phyloP scores from a whole-genome alignment of 495 filamentous ascomycete species.

The Penicillium chermesinum region DNA sequence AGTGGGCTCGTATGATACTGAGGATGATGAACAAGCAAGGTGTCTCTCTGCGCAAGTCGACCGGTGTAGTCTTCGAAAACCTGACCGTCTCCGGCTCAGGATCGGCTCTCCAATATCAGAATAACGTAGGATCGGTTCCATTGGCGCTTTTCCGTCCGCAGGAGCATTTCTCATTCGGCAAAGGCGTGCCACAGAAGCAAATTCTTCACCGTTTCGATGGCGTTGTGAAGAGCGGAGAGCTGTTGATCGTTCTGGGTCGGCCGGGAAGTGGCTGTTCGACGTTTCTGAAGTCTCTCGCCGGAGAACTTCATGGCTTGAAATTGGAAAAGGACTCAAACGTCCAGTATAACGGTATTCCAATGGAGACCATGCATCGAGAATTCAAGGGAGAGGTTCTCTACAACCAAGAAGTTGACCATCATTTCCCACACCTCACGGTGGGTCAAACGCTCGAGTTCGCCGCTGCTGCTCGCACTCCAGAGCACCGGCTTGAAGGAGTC shows the following conservation, averaged over 20 bases:
- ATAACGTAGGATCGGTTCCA: slow-evolving; percentile 49
- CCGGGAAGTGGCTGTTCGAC: slow-evolving; percentile 72
- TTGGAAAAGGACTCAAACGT: slow-evolving; percentile 52
- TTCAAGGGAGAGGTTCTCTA: slow-evolving; percentile 64
- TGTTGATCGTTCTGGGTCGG: slow-evolving; percentile 73
- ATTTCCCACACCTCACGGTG: slow-evolving; percentile 58
- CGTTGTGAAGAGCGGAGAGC: slow-evolving; percentile 59
- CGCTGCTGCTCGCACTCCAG: slow-evolving; percentile 45
- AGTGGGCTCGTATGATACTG: slow-evolving; percentile 51
- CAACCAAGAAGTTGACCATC: slow-evolving; percentile 53
- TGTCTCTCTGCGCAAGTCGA: slow-evolving; percentile 30
- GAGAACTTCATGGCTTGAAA: slow-evolving; percentile 70
- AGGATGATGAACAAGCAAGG: slow-evolving; percentile 41
- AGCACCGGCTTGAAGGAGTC: slow-evolving; percentile 39
- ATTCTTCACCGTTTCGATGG: slow-evolving; percentile 42
- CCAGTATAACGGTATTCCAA: slow-evolving; percentile 56
- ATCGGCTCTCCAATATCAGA: slow-evolving; percentile 50
- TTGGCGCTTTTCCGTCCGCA: slow-evolving; percentile 43
- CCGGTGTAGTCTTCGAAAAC: slow-evolving; percentile 47
- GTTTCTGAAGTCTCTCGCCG: slow-evolving; percentile 66
- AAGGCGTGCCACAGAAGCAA: slow-evolving; percentile 28
- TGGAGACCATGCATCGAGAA: slow-evolving; percentile 49
- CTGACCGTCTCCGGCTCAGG: slow-evolving; percentile 53
- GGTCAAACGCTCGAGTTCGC: slow-evolving; percentile 59
- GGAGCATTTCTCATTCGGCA: slow-evolving; percentile 35